Percentiles rank a stretch among this genome's conserved stretches.
Evolutionary conservation across 257 asterid genomes (phyloP).

Genomic region (Cynanchum wilfordii): DNA sequence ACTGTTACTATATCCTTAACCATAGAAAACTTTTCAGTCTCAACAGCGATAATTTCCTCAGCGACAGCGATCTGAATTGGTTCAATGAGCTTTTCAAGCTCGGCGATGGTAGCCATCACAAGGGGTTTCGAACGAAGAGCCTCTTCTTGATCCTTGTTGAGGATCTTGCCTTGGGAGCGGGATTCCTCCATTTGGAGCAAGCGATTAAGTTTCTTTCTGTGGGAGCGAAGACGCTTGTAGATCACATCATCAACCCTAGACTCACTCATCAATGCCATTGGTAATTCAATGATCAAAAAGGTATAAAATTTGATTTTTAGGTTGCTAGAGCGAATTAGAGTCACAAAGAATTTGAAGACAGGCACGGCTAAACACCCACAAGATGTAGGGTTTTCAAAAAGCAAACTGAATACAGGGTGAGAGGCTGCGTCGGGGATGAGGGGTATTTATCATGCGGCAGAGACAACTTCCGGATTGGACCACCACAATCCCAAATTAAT

Average conservation of each 20-base stretch:
- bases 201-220: slow-evolving; percentile 62
- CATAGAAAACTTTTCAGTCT: slow-evolving; percentile 3
- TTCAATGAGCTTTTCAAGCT: slow-evolving; percentile 62
- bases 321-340: not conserved
- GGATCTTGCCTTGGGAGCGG: slow-evolving; percentile 46
- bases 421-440: not conserved
- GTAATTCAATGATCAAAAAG: not conserved
- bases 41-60: slow-evolving; percentile 40
- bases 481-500: not conserved
- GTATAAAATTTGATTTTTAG: not conserved
- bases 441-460: not conserved
- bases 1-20: slow-evolving; percentile 50
- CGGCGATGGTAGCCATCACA: slow-evolving; percentile 53
- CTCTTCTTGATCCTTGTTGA: slow-evolving; percentile 76
- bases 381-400: not conserved
- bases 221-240: slow-evolving; percentile 72
- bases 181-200: slow-evolving; percentile 69
- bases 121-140: slow-evolving; percentile 50
- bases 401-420: not conserved
- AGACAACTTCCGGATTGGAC: not conserved
- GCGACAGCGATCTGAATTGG: slow-evolving; percentile 52
- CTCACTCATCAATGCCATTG: slow-evolving; percentile 24
- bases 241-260: slow-evolving; percentile 39
- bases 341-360: not conserved
- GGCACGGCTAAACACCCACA: not conserved